A percentile compares a stretch with the other conserved stretches of the same genome.
Evolutionary conservation across 371 early-diverging fungal genomes (phyloP).

Genomic region (Apophysomyces variabilis): DNA sequence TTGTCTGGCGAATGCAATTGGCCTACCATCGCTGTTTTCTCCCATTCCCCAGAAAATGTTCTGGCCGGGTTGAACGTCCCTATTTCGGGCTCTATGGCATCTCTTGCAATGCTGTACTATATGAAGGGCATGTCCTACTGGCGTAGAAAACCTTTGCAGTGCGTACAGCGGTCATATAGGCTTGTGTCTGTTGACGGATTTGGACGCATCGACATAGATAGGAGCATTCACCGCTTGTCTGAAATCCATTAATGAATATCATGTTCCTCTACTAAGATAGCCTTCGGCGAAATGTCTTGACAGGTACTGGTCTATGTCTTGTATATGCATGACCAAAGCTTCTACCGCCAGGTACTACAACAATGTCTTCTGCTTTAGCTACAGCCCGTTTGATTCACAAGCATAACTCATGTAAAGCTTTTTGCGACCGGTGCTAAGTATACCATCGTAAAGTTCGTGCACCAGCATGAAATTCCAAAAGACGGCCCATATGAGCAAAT

Average conservation of each 20-base stretch:
- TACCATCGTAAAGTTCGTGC: neutral
- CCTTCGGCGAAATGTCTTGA: neutral
- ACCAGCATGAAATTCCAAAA: neutral
- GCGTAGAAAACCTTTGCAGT: neutral
- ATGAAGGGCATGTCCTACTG: neutral
- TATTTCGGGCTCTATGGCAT: neutral
- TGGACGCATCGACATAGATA: neutral
- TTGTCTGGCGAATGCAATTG: neutral
- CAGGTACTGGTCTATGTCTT: neutral
- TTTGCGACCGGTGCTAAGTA: neutral
- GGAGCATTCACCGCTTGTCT: neutral
- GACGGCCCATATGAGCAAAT: neutral
- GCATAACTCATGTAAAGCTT: neutral
- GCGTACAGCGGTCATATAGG: neutral
- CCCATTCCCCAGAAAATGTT: neutral
- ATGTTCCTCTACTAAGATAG: neutral
- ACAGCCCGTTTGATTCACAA: neutral
- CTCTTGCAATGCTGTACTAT: neutral
- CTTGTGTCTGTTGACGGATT: neutral
- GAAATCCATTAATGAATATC: neutral
- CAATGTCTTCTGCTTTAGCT: neutral
- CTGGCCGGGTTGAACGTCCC: neutral
- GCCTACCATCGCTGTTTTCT: neutral
- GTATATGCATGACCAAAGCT: neutral
- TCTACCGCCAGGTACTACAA: neutral